Conservation (phyloP, 345 rosid genomes). For the Laguncularia racemosa region DNA sequence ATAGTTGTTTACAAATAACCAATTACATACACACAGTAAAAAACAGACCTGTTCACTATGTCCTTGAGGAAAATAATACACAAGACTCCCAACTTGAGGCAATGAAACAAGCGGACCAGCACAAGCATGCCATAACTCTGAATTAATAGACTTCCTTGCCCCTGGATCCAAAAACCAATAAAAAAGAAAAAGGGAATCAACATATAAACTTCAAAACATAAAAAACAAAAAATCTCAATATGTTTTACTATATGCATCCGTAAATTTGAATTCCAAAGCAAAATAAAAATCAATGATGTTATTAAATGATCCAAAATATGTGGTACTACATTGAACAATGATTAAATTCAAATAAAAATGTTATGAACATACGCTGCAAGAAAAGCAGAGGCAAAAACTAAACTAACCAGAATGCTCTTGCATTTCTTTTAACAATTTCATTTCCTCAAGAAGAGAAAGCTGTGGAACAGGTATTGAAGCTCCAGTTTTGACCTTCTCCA, state of each 20-base stretch:
- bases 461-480: slow-evolving; percentile 23
- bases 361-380: background rate
- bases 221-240: too few relatives aligned
- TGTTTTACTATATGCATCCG: too few relatives aligned
- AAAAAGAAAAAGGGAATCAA: background rate
- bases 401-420: slow-evolving; percentile 82
- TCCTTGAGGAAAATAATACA: slow-evolving; percentile 95
- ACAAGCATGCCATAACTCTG: slow-evolving; percentile 98
- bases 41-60: slow-evolving; percentile 92
- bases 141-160: slow-evolving; percentile 55
- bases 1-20: background rate
- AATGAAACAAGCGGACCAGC: slow-evolving; percentile 95
- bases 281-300: too few relatives aligned
- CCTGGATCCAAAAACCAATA: slow-evolving; percentile 28
- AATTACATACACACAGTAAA: slow-evolving; percentile 7
- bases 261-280: too few relatives aligned
- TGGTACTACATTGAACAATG: too few relatives aligned
- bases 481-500: slow-evolving; percentile 56
- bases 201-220: background rate
- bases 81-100: slow-evolving; percentile 94
- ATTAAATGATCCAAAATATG: too few relatives aligned
- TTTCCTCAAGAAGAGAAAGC: slow-evolving; percentile 67
- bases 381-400: background rate
- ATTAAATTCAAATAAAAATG: background rate
- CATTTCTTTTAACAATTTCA: slow-evolving; percentile 85